These are phyloP conservation scores for Saprolegnia parasitica DNA, from an alignment of 352 stramenopile genomes.

Conservation along the genomic window DNA sequence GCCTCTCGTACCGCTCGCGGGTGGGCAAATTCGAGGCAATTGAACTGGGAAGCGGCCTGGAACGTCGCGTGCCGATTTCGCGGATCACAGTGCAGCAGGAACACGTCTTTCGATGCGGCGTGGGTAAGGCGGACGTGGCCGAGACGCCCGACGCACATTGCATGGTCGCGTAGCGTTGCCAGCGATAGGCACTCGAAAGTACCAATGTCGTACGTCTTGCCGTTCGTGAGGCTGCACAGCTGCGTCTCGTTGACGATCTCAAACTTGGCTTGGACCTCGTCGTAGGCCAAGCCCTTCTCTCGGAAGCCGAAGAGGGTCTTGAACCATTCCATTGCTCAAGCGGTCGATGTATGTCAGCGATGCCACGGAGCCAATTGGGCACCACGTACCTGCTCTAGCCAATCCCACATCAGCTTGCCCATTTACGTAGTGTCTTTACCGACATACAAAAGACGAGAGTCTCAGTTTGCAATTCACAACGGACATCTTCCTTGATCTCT, in stretches of 20 bases:
- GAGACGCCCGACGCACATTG: no score
- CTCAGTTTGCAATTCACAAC: no score
- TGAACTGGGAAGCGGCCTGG: conserved; percentile 37
- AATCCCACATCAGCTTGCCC: not conserved
- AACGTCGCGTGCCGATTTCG: conserved; percentile 22
- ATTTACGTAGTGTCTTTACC: not conserved
- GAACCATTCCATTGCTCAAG: conserved; percentile 15
- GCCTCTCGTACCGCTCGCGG: conserved; percentile 6
- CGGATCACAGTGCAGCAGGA: conserved; percentile 16
- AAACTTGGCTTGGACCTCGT: conserved; percentile 11
- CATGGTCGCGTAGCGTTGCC: not conserved
- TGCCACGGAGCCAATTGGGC: no score
- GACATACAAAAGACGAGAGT: not conserved
- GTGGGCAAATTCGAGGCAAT: conserved; percentile 35
- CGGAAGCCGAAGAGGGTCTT: conserved; percentile 11
- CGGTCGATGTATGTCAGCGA: no score
- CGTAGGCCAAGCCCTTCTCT: conserved; percentile 12
- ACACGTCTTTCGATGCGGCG: conserved; percentile 15
- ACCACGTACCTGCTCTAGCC: not conserved
- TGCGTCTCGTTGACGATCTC: not conserved
- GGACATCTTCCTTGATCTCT: no score
- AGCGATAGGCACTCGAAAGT: conserved; percentile 25
- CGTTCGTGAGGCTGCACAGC: not conserved
- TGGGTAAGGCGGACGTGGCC: not conserved
- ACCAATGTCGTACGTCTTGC: conserved; percentile 2